These are phyloP conservation scores for Alloascoidea hylecoeti DNA, from an alignment of 805 yeast genomes.

Conservation along the genomic window DNA sequence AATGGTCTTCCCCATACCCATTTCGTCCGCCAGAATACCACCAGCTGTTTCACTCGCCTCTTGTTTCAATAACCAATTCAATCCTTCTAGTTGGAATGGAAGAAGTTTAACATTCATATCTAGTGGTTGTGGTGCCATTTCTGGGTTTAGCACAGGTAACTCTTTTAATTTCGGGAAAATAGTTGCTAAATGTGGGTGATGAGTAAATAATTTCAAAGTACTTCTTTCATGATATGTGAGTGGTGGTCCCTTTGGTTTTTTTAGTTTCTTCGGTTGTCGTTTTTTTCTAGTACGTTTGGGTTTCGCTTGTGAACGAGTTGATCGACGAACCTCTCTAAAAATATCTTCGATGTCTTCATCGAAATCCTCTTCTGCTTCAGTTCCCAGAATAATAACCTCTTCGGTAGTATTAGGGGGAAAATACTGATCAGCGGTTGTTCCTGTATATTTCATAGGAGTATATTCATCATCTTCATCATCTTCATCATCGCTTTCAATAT, in stretches of 20 bases:
- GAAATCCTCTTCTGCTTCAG: not conserved
- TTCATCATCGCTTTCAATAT: no score
- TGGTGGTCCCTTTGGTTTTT: constrained; percentile 5
- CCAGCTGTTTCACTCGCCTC: constrained; percentile 72
- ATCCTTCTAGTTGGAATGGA: constrained; percentile 90
- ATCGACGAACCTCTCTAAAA: not conserved
- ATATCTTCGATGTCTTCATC: not conserved
- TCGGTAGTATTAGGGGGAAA: not conserved
- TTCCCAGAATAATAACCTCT: not conserved
- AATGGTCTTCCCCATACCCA: constrained; percentile 99
- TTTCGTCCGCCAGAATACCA: constrained; percentile 94
- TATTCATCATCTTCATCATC: no score
- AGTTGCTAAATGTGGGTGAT: constrained; percentile 66
- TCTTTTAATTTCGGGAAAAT: constrained; percentile 54
- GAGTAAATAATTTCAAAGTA: constrained; percentile 51
- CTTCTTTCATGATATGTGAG: constrained; percentile 35
- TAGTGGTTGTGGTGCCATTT: constrained; percentile 56
- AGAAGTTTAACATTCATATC: constrained; percentile 61
- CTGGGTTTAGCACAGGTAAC: constrained; percentile 24
- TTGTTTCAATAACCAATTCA: constrained; percentile 77
- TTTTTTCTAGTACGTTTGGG: constrained; percentile 5
- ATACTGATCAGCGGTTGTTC: no score
- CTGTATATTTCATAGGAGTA: no score
- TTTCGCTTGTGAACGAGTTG: not conserved
- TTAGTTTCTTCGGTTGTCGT: constrained; percentile 2